Evolutionary conservation across 2,329 filamentous ascomycete genomes (phyloP), one percentile per base, ranked within the genome.

Genomic region (Aspergillus aculeatinus): DNA sequence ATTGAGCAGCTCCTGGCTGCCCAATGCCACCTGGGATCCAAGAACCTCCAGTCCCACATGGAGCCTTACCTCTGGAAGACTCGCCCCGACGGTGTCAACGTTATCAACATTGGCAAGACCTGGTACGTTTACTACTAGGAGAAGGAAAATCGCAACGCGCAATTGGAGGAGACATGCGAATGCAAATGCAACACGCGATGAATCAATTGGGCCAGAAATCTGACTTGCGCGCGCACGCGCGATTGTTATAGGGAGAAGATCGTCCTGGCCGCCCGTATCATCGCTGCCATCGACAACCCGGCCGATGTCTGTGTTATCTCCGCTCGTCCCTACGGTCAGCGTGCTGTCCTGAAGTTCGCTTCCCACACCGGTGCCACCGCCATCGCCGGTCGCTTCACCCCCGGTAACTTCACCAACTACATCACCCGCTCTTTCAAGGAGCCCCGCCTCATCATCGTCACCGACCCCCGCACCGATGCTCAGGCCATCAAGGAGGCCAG

Each of bases 361-460:
- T 85, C 92, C 69, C 95, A 99, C 90, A 99, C 95, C 71, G 95
- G 95, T 80, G 93, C 96, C 77, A 91, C 92, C 77, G 91, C 95
- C 81, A 99, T 99, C 78, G 96, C 95, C 77, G 95, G 95, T 85
- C 95, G 95, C 81, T 99, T 99, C 90, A 99, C 95, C 79, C 95
- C 95, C 80, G 95, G 95, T 91, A 96, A 94, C 83, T 99, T 99
- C 90, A 99, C 95, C 87, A 99, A 99, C 89, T 99, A 99, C 90
- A 99, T 99, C 90, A 99, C 96, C 82, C 94, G 95, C 78, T 98
- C 95, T 70, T 99, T 99, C 92, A 97, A 97, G 89, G 95, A 99
- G 87, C 95, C 95, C 79, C 96, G 96, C 82, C 87, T 99, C 79
- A 98, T 99, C 83, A 89, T 99, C 80, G 95, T 99, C 77, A 99